These are phyloP conservation scores for Suillus weaverae DNA, from an alignment of 768 basidiomycete genomes.

Conservation along the genomic window DNA sequence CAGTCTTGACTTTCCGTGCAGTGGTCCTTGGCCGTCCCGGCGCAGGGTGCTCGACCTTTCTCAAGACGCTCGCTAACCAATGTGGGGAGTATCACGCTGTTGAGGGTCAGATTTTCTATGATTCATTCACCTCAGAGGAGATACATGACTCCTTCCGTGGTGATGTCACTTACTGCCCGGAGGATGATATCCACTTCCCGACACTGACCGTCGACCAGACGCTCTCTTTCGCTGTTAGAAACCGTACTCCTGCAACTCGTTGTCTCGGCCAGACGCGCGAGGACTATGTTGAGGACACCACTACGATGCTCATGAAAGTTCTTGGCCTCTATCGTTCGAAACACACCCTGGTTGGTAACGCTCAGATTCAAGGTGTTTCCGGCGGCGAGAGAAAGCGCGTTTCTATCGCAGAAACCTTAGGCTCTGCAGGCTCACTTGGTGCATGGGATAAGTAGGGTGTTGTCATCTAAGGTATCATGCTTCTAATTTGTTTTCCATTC, in stretches of 20 bases:
- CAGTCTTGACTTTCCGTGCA: constrained; percentile 23
- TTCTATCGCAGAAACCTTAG: constrained; percentile 72
- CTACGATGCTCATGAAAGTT: constrained; percentile 59
- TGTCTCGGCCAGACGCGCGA: constrained; percentile 41
- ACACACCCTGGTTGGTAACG: constrained; percentile 79
- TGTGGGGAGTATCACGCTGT: constrained; percentile 66
- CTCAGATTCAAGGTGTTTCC: constrained; percentile 71
- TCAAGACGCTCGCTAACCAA: constrained; percentile 83
- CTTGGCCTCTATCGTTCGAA: constrained; percentile 76
- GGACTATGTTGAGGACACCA: constrained; percentile 18
- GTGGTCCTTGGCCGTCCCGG: constrained; percentile 87
- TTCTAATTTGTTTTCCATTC: constrained; percentile 42
- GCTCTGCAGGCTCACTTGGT: constrained; percentile 37
- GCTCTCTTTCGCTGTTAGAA: constrained; percentile 65
- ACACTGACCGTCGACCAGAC: constrained; percentile 81
- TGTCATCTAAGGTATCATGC: neutral
- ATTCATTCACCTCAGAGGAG: constrained; percentile 66
- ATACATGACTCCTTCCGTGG: constrained; percentile 69
- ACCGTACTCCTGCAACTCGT: constrained; percentile 63
- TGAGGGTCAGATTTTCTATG: constrained; percentile 72
- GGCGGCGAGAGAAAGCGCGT: constrained; percentile 85
- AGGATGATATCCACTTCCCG: constrained; percentile 86
- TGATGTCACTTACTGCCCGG: constrained; percentile 78
- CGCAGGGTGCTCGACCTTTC: constrained; percentile 81
- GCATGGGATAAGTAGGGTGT: neutral